Evolutionary conservation across 805 yeast species (phyloP), one percentile per base, ranked within the genome.

Genomic region (Pichia kluyveri): DNA sequence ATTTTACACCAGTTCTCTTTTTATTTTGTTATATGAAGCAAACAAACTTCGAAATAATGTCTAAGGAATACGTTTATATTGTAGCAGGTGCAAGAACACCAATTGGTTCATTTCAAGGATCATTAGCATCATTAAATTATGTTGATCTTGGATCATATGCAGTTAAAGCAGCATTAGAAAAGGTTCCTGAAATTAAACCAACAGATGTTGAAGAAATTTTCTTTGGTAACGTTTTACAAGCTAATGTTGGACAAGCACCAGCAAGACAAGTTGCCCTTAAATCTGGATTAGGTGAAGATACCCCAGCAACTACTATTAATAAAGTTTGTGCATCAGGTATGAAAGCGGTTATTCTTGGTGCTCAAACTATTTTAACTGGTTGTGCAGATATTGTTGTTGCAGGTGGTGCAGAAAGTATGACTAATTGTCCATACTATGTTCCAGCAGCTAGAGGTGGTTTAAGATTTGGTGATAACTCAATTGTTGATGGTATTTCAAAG

Each of bases 371-470:
- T 58, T 68, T 85, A 62, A 77, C 93, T 55, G 97, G 98, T 47
- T 73, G 76, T 54, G 95, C 96, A 48, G 96, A 90, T 61, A 82
- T 93, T 51, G 93, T 93, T 42, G 85, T 93, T 56, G 95, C 93
- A 34, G 99, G 98, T 57, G 99, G 99, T 63, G 93, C 96, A 57
- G 99, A 93, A 71, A 84, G 96, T 50, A 91, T 93, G 99, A 75
- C 96, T 51, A 91, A 93, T 65, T 79, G 90, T 36, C 99, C 99
- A 47, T 91, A 90, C 76, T 91, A 91, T 66, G 62, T 87, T 48
- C 93, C 96, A 50, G 64, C 80, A 49, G 89, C 93, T 40, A 85
- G 99, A 71, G 61, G 72, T 42, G 98, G 98, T 58, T 82, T 88
- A 58, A 85, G 91, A 73, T 93, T 80, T 62, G 99, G 99, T 59